Evolutionary conservation across 768 basidiomycete species (phyloP).

Genomic region (Naganishia friedmannii): DNA sequence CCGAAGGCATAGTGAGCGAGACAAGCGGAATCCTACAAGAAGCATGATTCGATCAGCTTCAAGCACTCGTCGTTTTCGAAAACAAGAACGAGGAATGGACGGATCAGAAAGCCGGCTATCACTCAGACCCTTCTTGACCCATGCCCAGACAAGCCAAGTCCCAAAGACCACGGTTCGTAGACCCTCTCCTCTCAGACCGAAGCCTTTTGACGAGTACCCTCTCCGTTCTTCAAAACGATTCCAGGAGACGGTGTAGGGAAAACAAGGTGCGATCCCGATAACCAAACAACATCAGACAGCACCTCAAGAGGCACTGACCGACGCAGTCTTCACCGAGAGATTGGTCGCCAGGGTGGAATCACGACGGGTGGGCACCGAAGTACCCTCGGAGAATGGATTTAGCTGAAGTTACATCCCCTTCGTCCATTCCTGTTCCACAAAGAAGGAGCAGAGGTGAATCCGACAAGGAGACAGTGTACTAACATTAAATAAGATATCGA

Average conservation of each 20-base stretch:
- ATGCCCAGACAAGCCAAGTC: not conserved
- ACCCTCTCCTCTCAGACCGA: slow-evolving; percentile 14
- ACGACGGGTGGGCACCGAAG: slow-evolving; percentile 18
- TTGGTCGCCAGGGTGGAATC: slow-evolving; percentile 3
- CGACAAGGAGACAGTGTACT: not conserved
- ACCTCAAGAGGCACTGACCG: not conserved
- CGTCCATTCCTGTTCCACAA: not conserved
- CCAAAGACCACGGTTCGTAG: slow-evolving; percentile 20
- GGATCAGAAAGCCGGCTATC: slow-evolving; percentile 26
- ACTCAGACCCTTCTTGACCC: slow-evolving; percentile 12
- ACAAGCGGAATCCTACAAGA: not conserved
- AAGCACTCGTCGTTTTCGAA: not conserved
- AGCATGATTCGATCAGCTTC: not conserved
- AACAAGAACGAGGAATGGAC: slow-evolving; percentile 9
- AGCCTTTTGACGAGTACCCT: slow-evolving; percentile 11
- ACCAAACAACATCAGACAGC: slow-evolving; percentile 2
- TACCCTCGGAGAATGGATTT: slow-evolving; percentile 28
- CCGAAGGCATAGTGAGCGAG: not conserved
- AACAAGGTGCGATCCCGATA: slow-evolving; percentile 22
- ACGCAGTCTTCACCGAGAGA: slow-evolving; percentile 17
- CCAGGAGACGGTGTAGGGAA: slow-evolving; percentile 14
- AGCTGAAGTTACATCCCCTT: slow-evolving; percentile 27
- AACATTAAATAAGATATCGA: not conserved
- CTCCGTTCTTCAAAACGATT: slow-evolving; percentile 26
- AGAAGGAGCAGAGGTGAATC: not conserved